phyloP scores from a whole-genome alignment of 768 basidiomycete genomes.

The Mycena belliarum region DNA sequence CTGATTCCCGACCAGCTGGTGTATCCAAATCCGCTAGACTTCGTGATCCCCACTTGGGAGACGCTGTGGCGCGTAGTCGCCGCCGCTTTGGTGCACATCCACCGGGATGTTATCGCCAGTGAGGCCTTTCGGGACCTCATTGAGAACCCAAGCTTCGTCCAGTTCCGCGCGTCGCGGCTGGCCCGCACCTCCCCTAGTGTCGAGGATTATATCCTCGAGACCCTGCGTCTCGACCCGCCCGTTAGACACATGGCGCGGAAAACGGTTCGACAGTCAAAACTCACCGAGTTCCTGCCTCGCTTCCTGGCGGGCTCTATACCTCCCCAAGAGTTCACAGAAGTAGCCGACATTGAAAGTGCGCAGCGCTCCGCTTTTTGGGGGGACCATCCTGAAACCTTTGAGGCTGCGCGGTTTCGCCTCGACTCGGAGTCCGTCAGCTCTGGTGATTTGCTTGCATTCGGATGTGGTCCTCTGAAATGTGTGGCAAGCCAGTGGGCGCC shows the following conservation, averaged over 20 bases:
- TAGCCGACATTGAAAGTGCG: constrained; percentile 38
- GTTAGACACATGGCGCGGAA: constrained; percentile 45
- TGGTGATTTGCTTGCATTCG: constrained; percentile 44
- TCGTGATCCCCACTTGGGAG: constrained; percentile 62
- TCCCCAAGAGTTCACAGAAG: constrained; percentile 23
- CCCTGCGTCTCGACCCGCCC: constrained; percentile 53
- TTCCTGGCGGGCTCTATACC: constrained; percentile 1
- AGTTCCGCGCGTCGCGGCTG: constrained; percentile 29
- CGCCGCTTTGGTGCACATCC: constrained; percentile 38
- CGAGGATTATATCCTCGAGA: constrained; percentile 43
- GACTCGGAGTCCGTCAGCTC: constrained; percentile 20
- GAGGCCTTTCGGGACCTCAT: constrained; percentile 39
- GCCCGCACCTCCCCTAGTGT: constrained; percentile 28
- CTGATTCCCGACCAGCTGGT: constrained; percentile 39
- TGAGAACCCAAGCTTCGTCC: constrained; percentile 26
- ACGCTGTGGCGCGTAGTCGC: constrained; percentile 65
- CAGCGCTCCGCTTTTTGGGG: constrained; percentile 41
- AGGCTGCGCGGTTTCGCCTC: constrained; percentile 39
- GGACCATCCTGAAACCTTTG: constrained; percentile 34
- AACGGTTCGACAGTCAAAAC: not conserved
- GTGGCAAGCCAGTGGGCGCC: constrained; percentile 54
- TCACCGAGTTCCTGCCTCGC: constrained; percentile 12
- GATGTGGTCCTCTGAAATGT: constrained; percentile 48
- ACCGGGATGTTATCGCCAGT: constrained; percentile 25
- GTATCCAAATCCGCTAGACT: constrained; percentile 46